A percentile compares a stretch with the other conserved stretches of the same genome.
Conservation (phyloP, 2,329 filamentous ascomycete species). For the Dothidotthia symphoricarpi region DNA sequence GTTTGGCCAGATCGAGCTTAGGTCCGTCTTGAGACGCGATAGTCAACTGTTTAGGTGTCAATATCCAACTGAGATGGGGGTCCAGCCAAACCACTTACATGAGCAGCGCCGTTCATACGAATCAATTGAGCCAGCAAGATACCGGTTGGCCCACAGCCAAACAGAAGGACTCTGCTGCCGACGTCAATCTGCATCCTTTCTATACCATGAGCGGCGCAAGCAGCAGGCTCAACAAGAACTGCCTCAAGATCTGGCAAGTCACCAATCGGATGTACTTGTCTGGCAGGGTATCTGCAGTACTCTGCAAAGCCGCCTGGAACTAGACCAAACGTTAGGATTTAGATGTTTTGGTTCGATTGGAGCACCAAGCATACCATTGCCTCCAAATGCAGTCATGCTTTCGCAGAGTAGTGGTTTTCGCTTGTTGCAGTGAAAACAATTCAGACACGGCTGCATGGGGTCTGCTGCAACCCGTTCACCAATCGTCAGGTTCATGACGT, state of each 20-base stretch:
- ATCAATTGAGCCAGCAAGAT: slow-evolving; percentile 63
- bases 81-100: slow-evolving; percentile 37
- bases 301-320: slow-evolving; percentile 72
- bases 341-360: slow-evolving; percentile 13
- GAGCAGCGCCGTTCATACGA: slow-evolving; percentile 64
- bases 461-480: slow-evolving; percentile 63
- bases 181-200: slow-evolving; percentile 67
- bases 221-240: slow-evolving; percentile 67
- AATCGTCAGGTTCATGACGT: slow-evolving; percentile 60
- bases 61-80: background rate
- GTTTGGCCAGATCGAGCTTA: slow-evolving; percentile 67
- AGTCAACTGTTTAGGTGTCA: slow-evolving; percentile 46
- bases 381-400: slow-evolving; percentile 65
- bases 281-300: slow-evolving; percentile 59
- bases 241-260: slow-evolving; percentile 68
- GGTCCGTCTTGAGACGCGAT: slow-evolving; percentile 67
- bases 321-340: background rate
- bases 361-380: slow-evolving; percentile 43
- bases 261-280: slow-evolving; percentile 63
- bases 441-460: slow-evolving; percentile 65
- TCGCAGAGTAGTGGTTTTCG: slow-evolving; percentile 68
- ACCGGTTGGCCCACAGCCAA: slow-evolving; percentile 66
- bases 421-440: slow-evolving; percentile 72
- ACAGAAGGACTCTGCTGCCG: slow-evolving; percentile 64
- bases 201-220: slow-evolving; percentile 68